phyloP scores from a whole-genome alignment of 2,329 filamentous ascomycete species.

The Colletotrichum gloeosporioides region DNA sequence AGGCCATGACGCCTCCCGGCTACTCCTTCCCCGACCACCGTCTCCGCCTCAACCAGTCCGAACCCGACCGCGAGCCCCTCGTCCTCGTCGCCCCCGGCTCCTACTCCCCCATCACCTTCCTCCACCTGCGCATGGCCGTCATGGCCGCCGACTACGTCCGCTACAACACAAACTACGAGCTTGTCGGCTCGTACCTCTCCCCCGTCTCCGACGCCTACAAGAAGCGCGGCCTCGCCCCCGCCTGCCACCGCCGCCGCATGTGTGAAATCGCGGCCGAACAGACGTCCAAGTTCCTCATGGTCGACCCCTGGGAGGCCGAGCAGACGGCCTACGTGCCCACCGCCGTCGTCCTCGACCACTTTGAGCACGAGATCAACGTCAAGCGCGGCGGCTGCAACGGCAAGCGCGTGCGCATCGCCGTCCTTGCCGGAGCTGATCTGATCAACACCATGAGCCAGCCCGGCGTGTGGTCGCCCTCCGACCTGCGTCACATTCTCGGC shows the following conservation, averaged over 20 bases:
- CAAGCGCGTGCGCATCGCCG: constrained; percentile 71
- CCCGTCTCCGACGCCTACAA: constrained; percentile 75
- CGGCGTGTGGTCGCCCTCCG: constrained; percentile 81
- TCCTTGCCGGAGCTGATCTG: constrained; percentile 81
- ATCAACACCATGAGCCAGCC: constrained; percentile 76
- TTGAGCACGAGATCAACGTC: constrained; percentile 87
- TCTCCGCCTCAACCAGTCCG: constrained; percentile 60
- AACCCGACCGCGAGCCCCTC: constrained; percentile 64
- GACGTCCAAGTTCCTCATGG: constrained; percentile 81
- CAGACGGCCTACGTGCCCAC: constrained; percentile 88
- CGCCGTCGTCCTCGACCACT: constrained; percentile 88
- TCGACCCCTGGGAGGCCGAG: constrained; percentile 88
- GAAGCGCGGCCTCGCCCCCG: constrained; percentile 78
- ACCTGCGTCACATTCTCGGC: constrained; percentile 87
- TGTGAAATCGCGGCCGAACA: constrained; percentile 80
- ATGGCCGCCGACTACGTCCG: constrained; percentile 83
- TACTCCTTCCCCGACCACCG: constrained; percentile 69
- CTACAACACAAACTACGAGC: constrained; percentile 76
- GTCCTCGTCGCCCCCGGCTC: constrained; percentile 73
- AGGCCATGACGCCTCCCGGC: constrained; percentile 23
- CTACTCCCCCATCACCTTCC: constrained; percentile 77
- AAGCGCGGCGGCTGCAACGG: constrained; percentile 80
- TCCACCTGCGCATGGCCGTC: constrained; percentile 87
- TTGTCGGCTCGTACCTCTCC: constrained; percentile 84
- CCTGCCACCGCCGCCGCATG: constrained; percentile 81